Conservation (phyloP, 192 early-diverging fungal genomes). For the Umbelopsis isabellina region DNA sequence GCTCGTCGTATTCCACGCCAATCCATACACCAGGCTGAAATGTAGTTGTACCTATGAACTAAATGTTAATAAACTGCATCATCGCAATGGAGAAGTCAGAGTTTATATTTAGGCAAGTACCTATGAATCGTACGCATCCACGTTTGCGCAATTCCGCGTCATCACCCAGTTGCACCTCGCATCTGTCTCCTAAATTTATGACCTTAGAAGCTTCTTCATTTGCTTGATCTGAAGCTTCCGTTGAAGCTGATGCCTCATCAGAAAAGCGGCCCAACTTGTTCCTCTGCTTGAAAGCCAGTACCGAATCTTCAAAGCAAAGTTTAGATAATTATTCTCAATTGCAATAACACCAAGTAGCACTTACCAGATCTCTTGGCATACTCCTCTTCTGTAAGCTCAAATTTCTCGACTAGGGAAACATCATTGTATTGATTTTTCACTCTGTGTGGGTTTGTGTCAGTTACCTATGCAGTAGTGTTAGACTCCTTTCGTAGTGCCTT, state of each 20-base stretch:
- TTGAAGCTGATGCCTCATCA: conserved; percentile 51
- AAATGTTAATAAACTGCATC: conserved; percentile 4
- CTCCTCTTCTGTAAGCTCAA: conserved; percentile 86
- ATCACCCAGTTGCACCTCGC: conserved; percentile 72
- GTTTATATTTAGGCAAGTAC: conserved; percentile 39
- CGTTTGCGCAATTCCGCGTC: conserved; percentile 51
- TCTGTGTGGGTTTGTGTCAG: conserved; percentile 68
- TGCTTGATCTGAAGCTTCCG: conserved; percentile 48
- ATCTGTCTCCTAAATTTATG: conserved; percentile 81
- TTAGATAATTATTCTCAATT: not conserved
- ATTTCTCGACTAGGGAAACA: conserved; percentile 90
- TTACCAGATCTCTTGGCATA: conserved; percentile 80
- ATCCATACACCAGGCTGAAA: conserved; percentile 93
- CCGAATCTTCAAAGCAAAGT: conserved; percentile 60
- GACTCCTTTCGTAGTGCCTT: not conserved
- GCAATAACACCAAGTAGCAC: not conserved
- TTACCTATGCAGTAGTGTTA: conserved; percentile 50
- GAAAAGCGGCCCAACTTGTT: conserved; percentile 89
- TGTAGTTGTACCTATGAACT: conserved; percentile 49
- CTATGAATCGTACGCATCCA: conserved; percentile 76
- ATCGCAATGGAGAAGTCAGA: conserved; percentile 65
- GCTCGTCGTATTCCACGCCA: conserved; percentile 95
- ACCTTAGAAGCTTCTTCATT: conserved; percentile 64
- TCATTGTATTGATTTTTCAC: conserved; percentile 80
- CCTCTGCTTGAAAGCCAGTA: conserved; percentile 86